Conservation (phyloP, 1,139 yeast genomes). For the Lodderomyces theae region DNA sequence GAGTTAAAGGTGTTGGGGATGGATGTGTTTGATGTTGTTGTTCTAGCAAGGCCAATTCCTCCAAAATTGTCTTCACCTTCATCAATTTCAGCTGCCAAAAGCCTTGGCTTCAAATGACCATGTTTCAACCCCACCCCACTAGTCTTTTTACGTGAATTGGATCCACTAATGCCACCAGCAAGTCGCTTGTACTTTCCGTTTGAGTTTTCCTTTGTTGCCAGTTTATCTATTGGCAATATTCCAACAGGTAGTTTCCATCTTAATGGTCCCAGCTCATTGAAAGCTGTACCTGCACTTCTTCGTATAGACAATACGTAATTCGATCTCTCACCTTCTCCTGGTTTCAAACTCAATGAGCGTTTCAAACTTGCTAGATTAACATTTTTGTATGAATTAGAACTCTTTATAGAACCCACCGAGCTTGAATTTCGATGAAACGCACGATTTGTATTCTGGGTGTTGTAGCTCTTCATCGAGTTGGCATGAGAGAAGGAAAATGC, state of each 20-base stretch:
- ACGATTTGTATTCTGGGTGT: constrained; percentile 5
- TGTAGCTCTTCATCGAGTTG: constrained; percentile 2
- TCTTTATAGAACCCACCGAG: constrained; percentile 38
- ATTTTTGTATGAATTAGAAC: constrained; percentile 34
- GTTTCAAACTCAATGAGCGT: constrained; percentile 34
- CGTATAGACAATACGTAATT: constrained; percentile 55
- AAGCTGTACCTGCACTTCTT: constrained; percentile 52
- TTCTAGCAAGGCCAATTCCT: constrained; percentile 2
- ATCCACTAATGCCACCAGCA: constrained; percentile 21
- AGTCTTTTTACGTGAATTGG: constrained; percentile 23
- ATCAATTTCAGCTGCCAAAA: constrained; percentile 75
- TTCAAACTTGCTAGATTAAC: constrained; percentile 41
- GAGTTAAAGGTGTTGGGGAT: constrained; percentile 10
- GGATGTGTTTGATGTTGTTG: constrained; percentile 1
- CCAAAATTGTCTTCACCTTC: constrained; percentile 45
- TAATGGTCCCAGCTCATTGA: constrained; percentile 53
- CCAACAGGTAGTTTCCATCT: constrained; percentile 69
- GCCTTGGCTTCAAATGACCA: constrained; percentile 70
- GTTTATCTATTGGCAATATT: constrained; percentile 44
- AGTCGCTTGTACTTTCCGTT: constrained; percentile 34
- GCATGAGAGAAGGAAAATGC: constrained; percentile 3
- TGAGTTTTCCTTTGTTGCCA: constrained; percentile 25
- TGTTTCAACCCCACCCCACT: constrained; percentile 68
- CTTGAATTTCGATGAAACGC: constrained; percentile 25
- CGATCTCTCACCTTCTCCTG: constrained; percentile 54